Conservation (phyloP, 2,329 filamentous ascomycete species). For the Xylaria sp. region DNA sequence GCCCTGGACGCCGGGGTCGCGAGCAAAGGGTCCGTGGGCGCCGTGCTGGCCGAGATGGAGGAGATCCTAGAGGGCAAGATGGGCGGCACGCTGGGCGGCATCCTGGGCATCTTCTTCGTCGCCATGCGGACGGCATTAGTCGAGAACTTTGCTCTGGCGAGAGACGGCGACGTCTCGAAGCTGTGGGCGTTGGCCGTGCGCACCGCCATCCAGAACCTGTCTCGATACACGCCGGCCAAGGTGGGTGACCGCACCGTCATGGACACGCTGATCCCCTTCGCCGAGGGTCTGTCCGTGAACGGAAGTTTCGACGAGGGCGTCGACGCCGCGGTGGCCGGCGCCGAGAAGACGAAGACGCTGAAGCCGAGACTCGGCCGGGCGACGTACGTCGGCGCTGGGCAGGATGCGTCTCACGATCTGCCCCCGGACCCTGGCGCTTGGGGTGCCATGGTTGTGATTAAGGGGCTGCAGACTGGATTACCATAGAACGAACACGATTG, state of each 20-base stretch:
- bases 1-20: constrained; percentile 55
- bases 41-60: constrained; percentile 60
- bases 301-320: constrained; percentile 66
- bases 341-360: constrained; percentile 72
- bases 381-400: constrained; percentile 71
- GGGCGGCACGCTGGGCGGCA: constrained; percentile 54
- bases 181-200: constrained; percentile 58
- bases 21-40: constrained; percentile 57
- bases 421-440: constrained; percentile 77
- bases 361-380: constrained; percentile 72
- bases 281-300: constrained; percentile 53
- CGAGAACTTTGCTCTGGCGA: constrained; percentile 49
- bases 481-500: constrained; percentile 3
- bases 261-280: constrained; percentile 66
- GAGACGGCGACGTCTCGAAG: constrained; percentile 48
- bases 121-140: constrained; percentile 52
- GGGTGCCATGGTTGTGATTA: constrained; percentile 69
- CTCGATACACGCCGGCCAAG: constrained; percentile 64
- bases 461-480: constrained; percentile 51
- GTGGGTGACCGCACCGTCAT: constrained; percentile 67
- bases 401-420: constrained; percentile 59
- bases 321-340: constrained; percentile 66
- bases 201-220: constrained; percentile 58
- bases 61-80: constrained; percentile 67
- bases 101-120: constrained; percentile 59